Conservation (phyloP, 495 filamentous ascomycete species). For the Aspergillus biplanus region DNA sequence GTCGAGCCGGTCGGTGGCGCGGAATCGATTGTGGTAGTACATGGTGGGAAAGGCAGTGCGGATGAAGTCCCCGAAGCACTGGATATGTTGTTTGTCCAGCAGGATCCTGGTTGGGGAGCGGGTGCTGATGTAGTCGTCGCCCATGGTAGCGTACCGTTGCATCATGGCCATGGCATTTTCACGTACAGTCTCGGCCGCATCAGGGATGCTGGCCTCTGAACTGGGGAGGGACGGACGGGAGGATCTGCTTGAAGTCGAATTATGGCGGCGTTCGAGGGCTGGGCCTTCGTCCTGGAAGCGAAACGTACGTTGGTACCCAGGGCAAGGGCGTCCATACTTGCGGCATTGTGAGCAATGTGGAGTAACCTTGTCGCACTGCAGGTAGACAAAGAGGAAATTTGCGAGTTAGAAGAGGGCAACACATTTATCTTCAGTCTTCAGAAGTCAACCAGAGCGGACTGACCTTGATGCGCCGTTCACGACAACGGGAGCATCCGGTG, state of each 20-base stretch:
- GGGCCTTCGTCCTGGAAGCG: slow-evolving; percentile 45
- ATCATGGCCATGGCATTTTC: slow-evolving; percentile 34
- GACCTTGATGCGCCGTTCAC: slow-evolving; percentile 43
- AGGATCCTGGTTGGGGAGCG: slow-evolving; percentile 18
- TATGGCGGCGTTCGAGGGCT: slow-evolving; percentile 33
- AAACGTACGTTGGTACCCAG: slow-evolving; percentile 40
- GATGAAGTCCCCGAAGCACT: slow-evolving; percentile 35
- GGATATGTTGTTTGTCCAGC: slow-evolving; percentile 15
- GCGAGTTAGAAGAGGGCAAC: background rate
- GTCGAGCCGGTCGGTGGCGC: slow-evolving; percentile 29
- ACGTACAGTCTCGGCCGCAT: slow-evolving; percentile 28
- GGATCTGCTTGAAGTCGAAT: slow-evolving; percentile 16
- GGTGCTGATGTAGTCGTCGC: slow-evolving; percentile 25
- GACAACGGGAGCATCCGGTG: slow-evolving; percentile 42
- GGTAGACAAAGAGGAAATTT: background rate
- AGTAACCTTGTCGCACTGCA: slow-evolving; percentile 39
- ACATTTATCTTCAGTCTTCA: background rate
- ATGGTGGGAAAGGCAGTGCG: slow-evolving; percentile 36
- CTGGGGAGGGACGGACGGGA: slow-evolving; percentile 12
- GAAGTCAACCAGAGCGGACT: background rate
- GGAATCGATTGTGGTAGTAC: slow-evolving; percentile 38
- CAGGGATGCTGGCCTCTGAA: slow-evolving; percentile 15
- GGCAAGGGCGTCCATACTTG: slow-evolving; percentile 41
- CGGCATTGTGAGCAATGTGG: slow-evolving; percentile 41
- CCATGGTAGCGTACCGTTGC: slow-evolving; percentile 19